These are phyloP conservation scores for Jacaranda mimosifolia DNA, from an alignment of 257 asterid species.

Conservation along the genomic window DNA sequence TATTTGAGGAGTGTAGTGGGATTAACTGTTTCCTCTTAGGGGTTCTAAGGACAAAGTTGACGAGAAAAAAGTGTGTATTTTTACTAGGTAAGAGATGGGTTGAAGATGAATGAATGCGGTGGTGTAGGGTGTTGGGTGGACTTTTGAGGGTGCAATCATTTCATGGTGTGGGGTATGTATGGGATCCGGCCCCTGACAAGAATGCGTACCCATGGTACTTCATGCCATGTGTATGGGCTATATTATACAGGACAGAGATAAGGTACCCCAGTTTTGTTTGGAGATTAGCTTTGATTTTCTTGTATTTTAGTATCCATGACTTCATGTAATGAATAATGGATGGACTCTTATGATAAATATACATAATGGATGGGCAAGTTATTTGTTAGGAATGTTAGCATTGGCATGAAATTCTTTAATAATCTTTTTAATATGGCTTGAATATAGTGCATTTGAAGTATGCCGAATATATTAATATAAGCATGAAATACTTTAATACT, in stretches of 20 bases:
- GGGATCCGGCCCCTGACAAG: constrained; percentile 32
- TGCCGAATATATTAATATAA: no score
- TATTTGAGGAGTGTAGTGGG: constrained; percentile 31
- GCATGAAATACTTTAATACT: no score
- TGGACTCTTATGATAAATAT: no score
- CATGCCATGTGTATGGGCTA: background rate
- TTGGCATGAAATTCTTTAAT: no score
- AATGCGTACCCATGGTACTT: background rate
- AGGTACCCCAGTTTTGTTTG: background rate
- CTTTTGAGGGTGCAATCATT: constrained; percentile 38
- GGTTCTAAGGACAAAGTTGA: constrained; percentile 31
- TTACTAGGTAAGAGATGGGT: constrained; percentile 25
- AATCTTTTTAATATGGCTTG: no score
- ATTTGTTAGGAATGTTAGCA: no score
- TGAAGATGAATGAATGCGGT: constrained; percentile 18
- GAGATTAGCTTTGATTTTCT: no score
- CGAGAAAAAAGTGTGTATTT: constrained; percentile 27
- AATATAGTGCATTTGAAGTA: no score
- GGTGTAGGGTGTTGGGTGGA: constrained; percentile 31
- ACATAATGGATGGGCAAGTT: no score
- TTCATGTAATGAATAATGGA: no score
- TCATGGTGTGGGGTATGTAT: constrained; percentile 46
- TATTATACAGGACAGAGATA: background rate
- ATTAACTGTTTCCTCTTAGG: constrained; percentile 34
- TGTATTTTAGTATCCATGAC: background rate